Percentiles rank a stretch among this genome's conserved stretches.
Evolutionary conservation across 257 asterid genomes (phyloP).

Genomic region (Scutellaria baicalensis): DNA sequence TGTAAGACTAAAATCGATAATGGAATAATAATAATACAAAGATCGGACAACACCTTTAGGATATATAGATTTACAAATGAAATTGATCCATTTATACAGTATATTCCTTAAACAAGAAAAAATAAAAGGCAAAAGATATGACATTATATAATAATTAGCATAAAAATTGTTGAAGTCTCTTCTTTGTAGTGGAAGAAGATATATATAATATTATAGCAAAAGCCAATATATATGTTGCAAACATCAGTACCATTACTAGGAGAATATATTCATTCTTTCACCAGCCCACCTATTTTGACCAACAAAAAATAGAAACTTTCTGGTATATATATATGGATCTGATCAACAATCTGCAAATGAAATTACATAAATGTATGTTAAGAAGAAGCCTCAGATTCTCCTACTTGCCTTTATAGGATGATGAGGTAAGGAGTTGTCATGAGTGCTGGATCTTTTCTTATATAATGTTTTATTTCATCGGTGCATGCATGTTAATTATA

Average conservation of each 20-base stretch:
- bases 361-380: constrained; percentile 9
- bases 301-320: constrained; percentile 9
- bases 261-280: constrained; percentile 34
- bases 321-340: constrained; percentile 3
- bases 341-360: constrained; percentile 23
- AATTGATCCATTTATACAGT: too few species aligned
- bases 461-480: neutral
- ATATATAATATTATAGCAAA: constrained; percentile 5
- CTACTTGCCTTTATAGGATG: constrained; percentile 1
- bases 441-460: constrained; percentile 8
- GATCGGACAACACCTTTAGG: too few species aligned
- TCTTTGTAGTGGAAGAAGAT: constrained; percentile 11
- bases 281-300: constrained; percentile 37
- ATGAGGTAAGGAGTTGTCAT: neutral
- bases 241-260: constrained; percentile 3
- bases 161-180: neutral
- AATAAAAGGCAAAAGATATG: too few species aligned
- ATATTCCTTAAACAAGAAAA: too few species aligned
- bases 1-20: too few species aligned
- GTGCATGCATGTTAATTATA: neutral
- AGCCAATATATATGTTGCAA: constrained; percentile 22
- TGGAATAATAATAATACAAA: too few species aligned
- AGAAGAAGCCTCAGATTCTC: constrained; percentile 15
- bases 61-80: too few species aligned
- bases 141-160: neutral